Percentiles rank a stretch among this genome's conserved stretches.
phyloP scores from a whole-genome alignment of 164 flowering plant genomes.

The Vitis labrusca region DNA sequence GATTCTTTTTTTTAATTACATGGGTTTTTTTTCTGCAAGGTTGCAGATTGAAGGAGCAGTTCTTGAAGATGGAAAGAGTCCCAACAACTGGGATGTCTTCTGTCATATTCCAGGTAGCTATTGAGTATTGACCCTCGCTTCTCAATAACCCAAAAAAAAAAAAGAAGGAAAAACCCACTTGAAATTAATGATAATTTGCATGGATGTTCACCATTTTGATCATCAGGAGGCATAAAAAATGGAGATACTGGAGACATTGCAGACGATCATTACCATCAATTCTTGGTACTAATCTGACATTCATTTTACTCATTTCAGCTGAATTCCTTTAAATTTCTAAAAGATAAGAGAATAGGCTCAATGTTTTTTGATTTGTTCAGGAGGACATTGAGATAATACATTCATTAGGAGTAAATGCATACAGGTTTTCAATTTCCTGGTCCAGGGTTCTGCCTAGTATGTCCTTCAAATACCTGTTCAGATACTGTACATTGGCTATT shows the following conservation, averaged over 20 bases:
- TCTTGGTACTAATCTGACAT: neutral
- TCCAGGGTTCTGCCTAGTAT: conserved; percentile 19
- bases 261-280: conserved; percentile 25
- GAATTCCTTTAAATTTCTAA: too few species aligned
- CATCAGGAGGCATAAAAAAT: conserved; percentile 21
- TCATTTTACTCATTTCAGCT: too few species aligned
- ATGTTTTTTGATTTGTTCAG: conserved; percentile 15
- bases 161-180: too few species aligned
- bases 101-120: too few species aligned
- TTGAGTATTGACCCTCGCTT: too few species aligned
- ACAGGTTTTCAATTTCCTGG: conserved; percentile 34
- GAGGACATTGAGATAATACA: conserved; percentile 42
- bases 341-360: too few species aligned
- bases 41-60: conserved; percentile 37
- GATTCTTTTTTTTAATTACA: too few species aligned
- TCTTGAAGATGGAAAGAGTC: conserved; percentile 27
- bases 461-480: neutral
- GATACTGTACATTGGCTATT: neutral
- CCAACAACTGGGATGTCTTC: conserved; percentile 44
- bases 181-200: too few species aligned
- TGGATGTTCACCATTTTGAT: neutral
- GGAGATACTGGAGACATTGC: conserved; percentile 38
- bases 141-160: too few species aligned
- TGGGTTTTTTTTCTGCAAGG: too few species aligned
- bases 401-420: conserved; percentile 39